These are phyloP conservation scores for Lithohypha guttulata DNA, from an alignment of 2,329 filamentous ascomycete species.

Conservation along the genomic window DNA sequence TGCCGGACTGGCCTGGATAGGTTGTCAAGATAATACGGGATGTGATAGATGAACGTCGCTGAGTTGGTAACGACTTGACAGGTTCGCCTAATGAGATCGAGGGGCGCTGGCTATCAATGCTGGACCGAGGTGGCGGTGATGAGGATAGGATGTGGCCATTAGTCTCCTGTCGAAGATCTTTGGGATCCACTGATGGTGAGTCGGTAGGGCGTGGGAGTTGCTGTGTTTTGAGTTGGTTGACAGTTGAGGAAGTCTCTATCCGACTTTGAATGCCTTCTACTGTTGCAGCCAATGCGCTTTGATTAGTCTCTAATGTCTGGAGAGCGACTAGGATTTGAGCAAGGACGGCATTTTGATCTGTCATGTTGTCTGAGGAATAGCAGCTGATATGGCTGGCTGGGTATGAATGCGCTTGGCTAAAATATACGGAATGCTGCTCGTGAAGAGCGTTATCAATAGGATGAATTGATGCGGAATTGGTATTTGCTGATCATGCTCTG, in stretches of 20 bases:
- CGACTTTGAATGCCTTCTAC: conserved; percentile 52
- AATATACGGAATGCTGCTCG: no score
- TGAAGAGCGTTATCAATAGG: no score
- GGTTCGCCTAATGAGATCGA: conserved; percentile 11
- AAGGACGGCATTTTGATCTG: conserved; percentile 14
- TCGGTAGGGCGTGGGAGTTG: conserved; percentile 8
- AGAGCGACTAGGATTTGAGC: conserved; percentile 45
- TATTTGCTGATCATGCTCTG: no score
- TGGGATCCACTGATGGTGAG: conserved; percentile 20
- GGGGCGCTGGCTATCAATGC: neutral
- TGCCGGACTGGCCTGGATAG: conserved; percentile 87
- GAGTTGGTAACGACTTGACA: conserved; percentile 12
- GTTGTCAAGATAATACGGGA: conserved; percentile 64
- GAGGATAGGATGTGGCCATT: conserved; percentile 13
- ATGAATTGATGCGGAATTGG: no score
- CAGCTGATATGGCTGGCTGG: no score
- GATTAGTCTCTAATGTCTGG: conserved; percentile 46
- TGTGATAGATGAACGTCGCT: conserved; percentile 24
- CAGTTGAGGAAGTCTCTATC: conserved; percentile 49
- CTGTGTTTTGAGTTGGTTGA: conserved; percentile 36
- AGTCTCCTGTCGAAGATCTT: conserved; percentile 13
- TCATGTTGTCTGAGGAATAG: no score
- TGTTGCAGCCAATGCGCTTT: conserved; percentile 43
- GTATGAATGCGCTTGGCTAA: no score
- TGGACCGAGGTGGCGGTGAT: conserved; percentile 3